These are phyloP conservation scores for Chaetomiaceae sp. DNA, from an alignment of 2,329 filamentous ascomycete genomes.

Conservation along the genomic window DNA sequence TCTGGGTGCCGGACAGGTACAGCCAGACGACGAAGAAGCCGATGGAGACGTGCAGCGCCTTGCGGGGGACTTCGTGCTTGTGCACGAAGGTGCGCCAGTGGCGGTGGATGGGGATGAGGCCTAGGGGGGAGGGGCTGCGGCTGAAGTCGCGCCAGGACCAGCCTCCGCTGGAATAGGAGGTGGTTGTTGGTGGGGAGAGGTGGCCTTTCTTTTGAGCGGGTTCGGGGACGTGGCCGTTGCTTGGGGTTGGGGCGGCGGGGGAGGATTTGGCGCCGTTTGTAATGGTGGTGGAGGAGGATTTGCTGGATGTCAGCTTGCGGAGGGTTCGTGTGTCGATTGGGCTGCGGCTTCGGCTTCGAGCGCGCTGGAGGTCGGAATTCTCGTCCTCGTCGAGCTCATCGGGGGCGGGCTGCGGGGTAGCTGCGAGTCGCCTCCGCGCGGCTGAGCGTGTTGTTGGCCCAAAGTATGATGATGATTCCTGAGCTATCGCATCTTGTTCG, in stretches of 20 bases:
- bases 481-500: slow-evolving; percentile 47
- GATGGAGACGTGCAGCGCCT: slow-evolving; percentile 90
- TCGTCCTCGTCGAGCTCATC: slow-evolving; percentile 53
- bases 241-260: slow-evolving; percentile 16
- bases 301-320: slow-evolving; percentile 45
- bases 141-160: slow-evolving; percentile 86
- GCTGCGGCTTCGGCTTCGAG: slow-evolving; percentile 68
- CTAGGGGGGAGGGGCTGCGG: slow-evolving; percentile 85
- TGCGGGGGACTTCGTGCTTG: slow-evolving; percentile 94
- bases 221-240: slow-evolving; percentile 13
- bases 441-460: slow-evolving; percentile 75
- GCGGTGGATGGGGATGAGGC: slow-evolving; percentile 89
- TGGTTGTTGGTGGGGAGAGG: slow-evolving; percentile 62
- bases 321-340: slow-evolving; percentile 53
- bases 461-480: slow-evolving; percentile 54
- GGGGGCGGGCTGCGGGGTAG: slow-evolving; percentile 54
- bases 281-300: slow-evolving; percentile 27
- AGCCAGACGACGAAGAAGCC: slow-evolving; percentile 88
- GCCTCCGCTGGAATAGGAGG: slow-evolving; percentile 38
- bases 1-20: slow-evolving; percentile 75
- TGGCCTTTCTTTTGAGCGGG: slow-evolving; percentile 52
- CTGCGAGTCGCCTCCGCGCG: slow-evolving; percentile 52
- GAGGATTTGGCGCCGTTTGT: slow-evolving; percentile 10
- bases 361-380: slow-evolving; percentile 52
- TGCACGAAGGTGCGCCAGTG: slow-evolving; percentile 91